phyloP scores from a whole-genome alignment of 352 stramenopile species.

The Globisporangium takayamanum region DNA sequence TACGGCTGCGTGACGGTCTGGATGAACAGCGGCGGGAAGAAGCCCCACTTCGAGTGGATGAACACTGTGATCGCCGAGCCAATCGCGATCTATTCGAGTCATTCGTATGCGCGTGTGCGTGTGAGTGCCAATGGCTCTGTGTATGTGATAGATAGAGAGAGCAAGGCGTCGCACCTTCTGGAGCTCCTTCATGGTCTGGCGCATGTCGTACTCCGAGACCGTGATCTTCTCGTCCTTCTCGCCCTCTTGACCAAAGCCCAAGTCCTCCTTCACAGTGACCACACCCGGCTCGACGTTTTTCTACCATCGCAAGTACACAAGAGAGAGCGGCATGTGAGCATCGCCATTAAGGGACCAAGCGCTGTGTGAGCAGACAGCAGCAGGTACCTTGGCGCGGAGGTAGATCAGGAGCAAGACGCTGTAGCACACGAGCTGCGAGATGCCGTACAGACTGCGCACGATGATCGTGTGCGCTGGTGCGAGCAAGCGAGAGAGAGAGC shows the following conservation, averaged over 20 bases:
- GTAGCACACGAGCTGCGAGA: conserved; percentile 72
- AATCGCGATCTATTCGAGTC: conserved; percentile 38
- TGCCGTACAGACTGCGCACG: conserved; percentile 44
- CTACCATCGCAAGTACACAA: conserved; percentile 12
- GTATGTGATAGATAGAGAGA: no score
- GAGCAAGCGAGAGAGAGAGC: not conserved
- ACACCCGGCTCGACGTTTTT: conserved; percentile 75
- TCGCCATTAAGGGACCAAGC: no score
- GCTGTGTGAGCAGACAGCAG: not conserved
- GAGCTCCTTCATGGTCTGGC: conserved; percentile 60
- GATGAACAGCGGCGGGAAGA: conserved; percentile 79
- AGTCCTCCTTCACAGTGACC: conserved; percentile 68
- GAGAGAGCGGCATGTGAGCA: not conserved
- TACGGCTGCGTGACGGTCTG: conserved; percentile 75
- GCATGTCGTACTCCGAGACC: conserved; percentile 75
- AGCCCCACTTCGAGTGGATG: conserved; percentile 74
- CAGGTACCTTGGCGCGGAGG: conserved; percentile 41
- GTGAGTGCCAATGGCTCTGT: not conserved
- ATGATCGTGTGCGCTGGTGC: conserved; percentile 50
- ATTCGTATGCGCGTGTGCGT: not conserved
- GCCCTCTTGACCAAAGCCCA: conserved; percentile 68
- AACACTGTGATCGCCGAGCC: conserved; percentile 59
- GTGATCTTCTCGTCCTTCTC: conserved; percentile 78
- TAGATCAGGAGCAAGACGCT: conserved; percentile 50
- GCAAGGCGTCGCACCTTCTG: conserved; percentile 37